Evolutionary conservation across 768 basidiomycete genomes (phyloP), one percentile per base, ranked within the genome.

Genomic region (Tylopilus cervinicoccineus): DNA sequence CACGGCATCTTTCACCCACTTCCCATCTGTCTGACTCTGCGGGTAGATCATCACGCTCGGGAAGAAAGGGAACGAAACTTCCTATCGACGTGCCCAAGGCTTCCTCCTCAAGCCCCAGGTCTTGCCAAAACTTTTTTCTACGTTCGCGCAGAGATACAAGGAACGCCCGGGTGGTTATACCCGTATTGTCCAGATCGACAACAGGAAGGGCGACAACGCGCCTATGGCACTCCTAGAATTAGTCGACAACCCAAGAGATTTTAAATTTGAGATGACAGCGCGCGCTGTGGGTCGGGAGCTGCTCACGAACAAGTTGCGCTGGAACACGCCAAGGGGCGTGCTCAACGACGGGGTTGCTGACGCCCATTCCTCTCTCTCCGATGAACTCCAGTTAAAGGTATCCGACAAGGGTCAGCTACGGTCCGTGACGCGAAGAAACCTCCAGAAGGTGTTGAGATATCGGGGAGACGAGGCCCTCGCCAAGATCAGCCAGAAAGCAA

Each of bases 121-220:
- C 32, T 68, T 93, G 22, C 81, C 86, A n/a, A 94, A 91, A 63
- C 73, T 99, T 17, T 95, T 96, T 65, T 76, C 75, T 10, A 78
- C 81, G 2, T 84, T 95, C 46, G 82, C 92, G 0, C 62, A 79
- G 53, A 86, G 96, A 38, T 99, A 97, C 67, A 76, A 81, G 0
- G 57, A 74, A 14, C 81, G 96, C 4, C 84, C 85, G 3, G 96
- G 96, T 1, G 96, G 96, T 9, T 99, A 97, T 72, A 98, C 95
- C 6, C 84, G 96, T 20, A 85, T 98, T 52, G 84, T 92, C 66
- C 91, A 86, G 65, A 89, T 84, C 54, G 95, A 94, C n/a, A 80
- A 86, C 64, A 81, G 95, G 6, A 75, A 72, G 47, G 93, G 94
- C 13, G 96, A 99, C 72, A 90, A 94, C 59, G 96, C 96, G 22